Evolutionary conservation across 2,329 filamentous ascomycete genomes (phyloP), one percentile per base, ranked within the genome.

Genomic region (Diaporthe caulivora): DNA sequence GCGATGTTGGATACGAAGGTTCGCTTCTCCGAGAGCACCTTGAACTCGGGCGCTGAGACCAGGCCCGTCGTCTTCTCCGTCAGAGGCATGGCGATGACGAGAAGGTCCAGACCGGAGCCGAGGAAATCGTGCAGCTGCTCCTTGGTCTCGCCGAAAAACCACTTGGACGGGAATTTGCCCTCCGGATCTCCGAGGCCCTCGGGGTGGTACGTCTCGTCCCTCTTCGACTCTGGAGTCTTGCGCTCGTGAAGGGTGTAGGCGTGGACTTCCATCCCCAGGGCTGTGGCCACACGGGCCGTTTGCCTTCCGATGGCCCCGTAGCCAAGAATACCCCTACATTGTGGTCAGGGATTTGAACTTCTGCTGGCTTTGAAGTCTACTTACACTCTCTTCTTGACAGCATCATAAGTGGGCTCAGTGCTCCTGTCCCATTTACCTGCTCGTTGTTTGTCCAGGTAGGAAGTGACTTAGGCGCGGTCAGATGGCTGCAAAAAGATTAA

Each of bases 181-280:
- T 86, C 82, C 2, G 84, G 84, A 67, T 90, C 88, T 7, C 88
- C 88, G 10, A 93, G 93, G 0, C 91, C 90, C 0, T 91, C 90
- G 0, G 94, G 90, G 44, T 92, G 89, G 82, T 92, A 96, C 8
- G 90, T 89, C 18, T 83, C 80, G 81, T 96, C 93, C 37, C 82
- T 84, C 57, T 88, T 88, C 1, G 91, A 92, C 71, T 91, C 91
- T 0, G 91, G 88, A 0, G 93, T 94, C 11, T 85, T 80, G n/a
- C 92, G 91, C 0, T 92, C 89, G 34, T 89, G 90, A 0, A 93
- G 91, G 0, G 93, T 96, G 83, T 93, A 95, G 0, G 93, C 94
- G 79, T 95, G 86, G 0, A 96, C 89, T 37, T 90, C 86, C 88
- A 94, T 92, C 24, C 93, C 94, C 77, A 94, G 81, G 2, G 92